phyloP scores from a whole-genome alignment of 306 rosid species.

The Glycyrrhiza uralensis region DNA sequence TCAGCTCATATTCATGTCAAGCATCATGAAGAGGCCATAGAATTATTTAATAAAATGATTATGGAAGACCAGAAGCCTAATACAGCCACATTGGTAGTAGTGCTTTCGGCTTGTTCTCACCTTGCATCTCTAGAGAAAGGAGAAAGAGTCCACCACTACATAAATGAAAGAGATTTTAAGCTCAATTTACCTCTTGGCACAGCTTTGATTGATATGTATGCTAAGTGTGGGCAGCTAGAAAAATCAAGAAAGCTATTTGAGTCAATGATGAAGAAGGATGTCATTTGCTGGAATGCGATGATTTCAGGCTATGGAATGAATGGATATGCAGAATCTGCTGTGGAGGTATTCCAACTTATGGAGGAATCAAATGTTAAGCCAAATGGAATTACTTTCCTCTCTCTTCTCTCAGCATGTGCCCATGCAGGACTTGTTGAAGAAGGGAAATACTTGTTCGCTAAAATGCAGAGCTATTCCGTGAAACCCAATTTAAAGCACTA shows the following conservation, averaged over 20 bases:
- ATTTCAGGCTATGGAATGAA: conserved; percentile 73
- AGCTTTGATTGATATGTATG: conserved; percentile 78
- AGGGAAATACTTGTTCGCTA: conserved; percentile 54
- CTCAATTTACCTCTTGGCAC: conserved; percentile 59
- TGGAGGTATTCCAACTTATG: conserved; percentile 57
- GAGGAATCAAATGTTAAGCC: conserved; percentile 62
- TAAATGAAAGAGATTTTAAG: conserved; percentile 43
- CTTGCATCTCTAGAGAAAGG: conserved; percentile 64
- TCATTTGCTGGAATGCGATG: conserved; percentile 67
- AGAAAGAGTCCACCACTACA: conserved; percentile 43
- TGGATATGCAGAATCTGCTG: conserved; percentile 57
- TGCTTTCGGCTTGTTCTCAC: conserved; percentile 71
- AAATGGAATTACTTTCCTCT: conserved; percentile 61
- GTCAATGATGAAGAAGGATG: conserved; percentile 62
- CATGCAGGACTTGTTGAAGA: conserved; percentile 68
- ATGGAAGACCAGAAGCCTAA: conserved; percentile 48
- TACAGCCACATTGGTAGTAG: conserved; percentile 45
- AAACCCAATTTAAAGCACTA: conserved; percentile 70
- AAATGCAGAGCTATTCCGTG: conserved; percentile 49
- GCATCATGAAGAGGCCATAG: conserved; percentile 45
- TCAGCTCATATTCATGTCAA: conserved; percentile 49
- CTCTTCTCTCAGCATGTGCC: conserved; percentile 70
- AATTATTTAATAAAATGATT: conserved; percentile 52
- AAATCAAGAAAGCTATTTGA: conserved; percentile 54
- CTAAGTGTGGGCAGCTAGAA: conserved; percentile 72